Conservation (phyloP, 495 filamentous ascomycete species). For the Penicillium psychrofluorescens region DNA sequence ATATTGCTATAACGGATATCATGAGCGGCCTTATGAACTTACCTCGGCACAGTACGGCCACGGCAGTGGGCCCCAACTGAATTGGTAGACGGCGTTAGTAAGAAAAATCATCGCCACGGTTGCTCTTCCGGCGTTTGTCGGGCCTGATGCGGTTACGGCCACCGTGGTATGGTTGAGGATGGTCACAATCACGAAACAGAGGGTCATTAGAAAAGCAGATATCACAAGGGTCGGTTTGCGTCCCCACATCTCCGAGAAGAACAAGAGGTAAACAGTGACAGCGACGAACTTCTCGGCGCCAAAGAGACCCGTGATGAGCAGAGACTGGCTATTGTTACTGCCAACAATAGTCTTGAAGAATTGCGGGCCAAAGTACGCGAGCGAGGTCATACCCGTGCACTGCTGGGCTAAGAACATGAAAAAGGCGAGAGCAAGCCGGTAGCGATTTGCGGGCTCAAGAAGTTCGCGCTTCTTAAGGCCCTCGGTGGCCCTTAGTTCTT, state of each 20-base stretch:
- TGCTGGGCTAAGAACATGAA: conserved; percentile 34
- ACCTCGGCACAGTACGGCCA: conserved; percentile 42
- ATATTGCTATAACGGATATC: too few species aligned
- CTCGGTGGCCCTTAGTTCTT: conserved; percentile 36
- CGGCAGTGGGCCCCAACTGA: conserved; percentile 46
- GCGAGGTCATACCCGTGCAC: conserved; percentile 35
- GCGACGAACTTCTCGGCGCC: conserved; percentile 42
- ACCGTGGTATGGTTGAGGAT: conserved; percentile 29
- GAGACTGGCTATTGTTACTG: conserved; percentile 27
- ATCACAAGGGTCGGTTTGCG: conserved; percentile 45
- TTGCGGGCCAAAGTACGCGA: conserved; percentile 42
- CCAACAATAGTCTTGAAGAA: conserved; percentile 43
- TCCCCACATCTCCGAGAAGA: conserved; percentile 49
- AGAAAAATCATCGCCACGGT: conserved; percentile 45
- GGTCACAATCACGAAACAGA: conserved; percentile 42
- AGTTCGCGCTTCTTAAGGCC: conserved; percentile 38
- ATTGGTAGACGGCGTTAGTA: conserved; percentile 37
- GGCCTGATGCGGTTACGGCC: too few species aligned
- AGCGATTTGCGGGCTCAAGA: conserved; percentile 35
- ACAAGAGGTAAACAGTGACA: conserved; percentile 37
- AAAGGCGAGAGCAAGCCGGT: conserved; percentile 29
- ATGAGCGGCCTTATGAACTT: not conserved
- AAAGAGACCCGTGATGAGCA: conserved; percentile 43
- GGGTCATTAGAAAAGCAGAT: conserved; percentile 40
- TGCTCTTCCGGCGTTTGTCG: conserved; percentile 34